Evolutionary conservation across 805 yeast species (phyloP).

Genomic region (Peterozyma xylosa): DNA sequence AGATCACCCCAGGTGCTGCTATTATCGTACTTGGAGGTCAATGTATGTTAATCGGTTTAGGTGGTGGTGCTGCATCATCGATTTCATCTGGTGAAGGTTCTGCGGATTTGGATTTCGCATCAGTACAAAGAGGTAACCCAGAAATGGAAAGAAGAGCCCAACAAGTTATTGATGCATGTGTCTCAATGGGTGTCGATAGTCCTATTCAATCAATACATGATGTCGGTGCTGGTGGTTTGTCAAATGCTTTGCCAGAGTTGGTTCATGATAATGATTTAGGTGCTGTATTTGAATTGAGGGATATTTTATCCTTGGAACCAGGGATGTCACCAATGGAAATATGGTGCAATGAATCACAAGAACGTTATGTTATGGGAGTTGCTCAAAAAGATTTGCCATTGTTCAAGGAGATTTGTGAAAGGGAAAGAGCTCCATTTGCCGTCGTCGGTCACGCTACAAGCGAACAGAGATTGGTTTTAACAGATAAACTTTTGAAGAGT

Average conservation of each 20-base stretch:
- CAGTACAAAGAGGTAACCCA: slow-evolving; percentile 98
- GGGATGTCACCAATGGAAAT: slow-evolving; percentile 99
- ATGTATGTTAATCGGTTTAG: slow-evolving; percentile 95
- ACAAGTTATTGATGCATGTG: slow-evolving; percentile 93
- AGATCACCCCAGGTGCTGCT: slow-evolving; percentile 86
- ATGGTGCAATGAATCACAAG: slow-evolving; percentile 99
- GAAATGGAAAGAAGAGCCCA: slow-evolving; percentile 99
- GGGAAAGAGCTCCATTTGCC: slow-evolving; percentile 95
- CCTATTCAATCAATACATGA: slow-evolving; percentile 97
- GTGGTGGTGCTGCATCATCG: slow-evolving; percentile 99
- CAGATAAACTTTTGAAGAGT: slow-evolving; percentile 67
- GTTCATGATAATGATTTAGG: slow-evolving; percentile 97
- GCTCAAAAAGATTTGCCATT: slow-evolving; percentile 64
- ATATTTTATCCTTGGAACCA: slow-evolving; percentile 84
- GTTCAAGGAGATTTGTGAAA: slow-evolving; percentile 75
- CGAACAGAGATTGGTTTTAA: slow-evolving; percentile 75
- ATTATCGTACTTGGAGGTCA: slow-evolving; percentile 96
- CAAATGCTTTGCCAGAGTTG: slow-evolving; percentile 94
- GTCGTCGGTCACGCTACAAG: slow-evolving; percentile 92
- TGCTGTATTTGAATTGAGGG: slow-evolving; percentile 86
- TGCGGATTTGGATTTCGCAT: slow-evolving; percentile 94
- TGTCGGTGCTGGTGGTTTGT: slow-evolving; percentile 99
- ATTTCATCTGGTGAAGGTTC: slow-evolving; percentile 95
- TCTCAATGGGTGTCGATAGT: slow-evolving; percentile 59
- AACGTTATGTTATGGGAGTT: slow-evolving; percentile 92